These are phyloP conservation scores for Vicia villosa DNA, from an alignment of 306 rosid genomes.

Conservation along the genomic window DNA sequence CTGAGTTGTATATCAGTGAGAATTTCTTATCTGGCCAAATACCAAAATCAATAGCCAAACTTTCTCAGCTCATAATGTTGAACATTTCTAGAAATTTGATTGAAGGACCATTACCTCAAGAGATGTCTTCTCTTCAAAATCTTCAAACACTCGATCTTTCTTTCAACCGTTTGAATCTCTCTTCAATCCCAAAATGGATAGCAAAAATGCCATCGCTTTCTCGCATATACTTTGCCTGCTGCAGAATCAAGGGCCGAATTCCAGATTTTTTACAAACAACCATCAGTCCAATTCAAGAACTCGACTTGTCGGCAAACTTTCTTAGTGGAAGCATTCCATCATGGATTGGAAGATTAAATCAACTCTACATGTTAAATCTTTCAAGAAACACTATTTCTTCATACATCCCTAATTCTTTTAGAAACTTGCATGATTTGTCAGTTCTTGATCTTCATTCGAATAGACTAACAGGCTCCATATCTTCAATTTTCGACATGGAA, in stretches of 20 bases:
- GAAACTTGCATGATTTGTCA: slow-evolving; percentile 45
- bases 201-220: slow-evolving; percentile 50
- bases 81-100: slow-evolving; percentile 51
- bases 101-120: slow-evolving; percentile 58
- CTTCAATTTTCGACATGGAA: slow-evolving; percentile 39
- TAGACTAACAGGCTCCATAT: slow-evolving; percentile 56
- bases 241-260: slow-evolving; percentile 58
- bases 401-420: slow-evolving; percentile 54
- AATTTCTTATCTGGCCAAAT: slow-evolving; percentile 56
- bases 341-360: slow-evolving; percentile 61
- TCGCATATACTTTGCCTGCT: slow-evolving; percentile 55
- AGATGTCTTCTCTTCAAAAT: slow-evolving; percentile 62
- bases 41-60: slow-evolving; percentile 59
- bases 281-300: slow-evolving; percentile 52
- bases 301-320: slow-evolving; percentile 66
- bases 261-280: slow-evolving; percentile 44
- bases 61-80: slow-evolving; percentile 54
- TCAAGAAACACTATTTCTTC: slow-evolving; percentile 62
- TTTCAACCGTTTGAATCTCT: slow-evolving; percentile 56
- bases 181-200: slow-evolving; percentile 55
- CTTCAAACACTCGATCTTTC: slow-evolving; percentile 61
- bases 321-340: slow-evolving; percentile 62
- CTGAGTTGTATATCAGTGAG: slow-evolving; percentile 52
- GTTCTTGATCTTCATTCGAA: slow-evolving; percentile 78
- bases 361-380: slow-evolving; percentile 61